Evolutionary conservation across 2,329 filamentous ascomycete genomes (phyloP), one percentile per base, ranked within the genome.

Genomic region (Alternaria arbusti): DNA sequence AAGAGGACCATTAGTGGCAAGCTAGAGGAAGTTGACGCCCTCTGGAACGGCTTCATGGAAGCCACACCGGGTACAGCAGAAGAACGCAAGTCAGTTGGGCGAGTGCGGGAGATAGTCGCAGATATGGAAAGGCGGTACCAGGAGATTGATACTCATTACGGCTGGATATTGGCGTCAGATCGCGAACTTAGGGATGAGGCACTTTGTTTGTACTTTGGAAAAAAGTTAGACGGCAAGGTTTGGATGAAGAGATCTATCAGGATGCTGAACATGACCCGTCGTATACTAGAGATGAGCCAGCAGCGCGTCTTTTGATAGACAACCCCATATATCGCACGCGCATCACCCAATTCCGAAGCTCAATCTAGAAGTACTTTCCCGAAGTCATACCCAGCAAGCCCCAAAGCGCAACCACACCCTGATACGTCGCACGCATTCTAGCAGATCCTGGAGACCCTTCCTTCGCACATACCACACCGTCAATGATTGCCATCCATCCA

Each of bases 381-480:
- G 58, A 54, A 54, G 68, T 70, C 66, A 70, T 70, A 15, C 68
- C 63, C 25, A 70, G 32, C 46, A 69, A 57, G 7, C 67, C 67
- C 65, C 65, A 70, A 43, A 65, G 22, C 52, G 67, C 68, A 51
- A 72, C 61, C 17, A 66, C 56, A 43, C 61, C 44, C 51, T 61
- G 59, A 56, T 46, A 57, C 15, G 54, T 44, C 47, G 46, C 49
- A 32, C 67, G 61, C 45, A 66, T 60, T 49, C n/a, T 58, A 9
- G 57, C 64, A 45, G 55, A 63, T 4, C 65, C 69, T 13, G 56
- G 57, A 26, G 55, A 22, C 5, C 69, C 67, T 25, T 70, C 47
- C 26, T 67, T 64, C 26, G 54, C 43, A 26, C 64, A 71, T 3
- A 71, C 66, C 5, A 65, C 9, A 12, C 64, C 61, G 54, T 71